Conservation (phyloP, 306 rosid species). For the Urtica urens region DNA sequence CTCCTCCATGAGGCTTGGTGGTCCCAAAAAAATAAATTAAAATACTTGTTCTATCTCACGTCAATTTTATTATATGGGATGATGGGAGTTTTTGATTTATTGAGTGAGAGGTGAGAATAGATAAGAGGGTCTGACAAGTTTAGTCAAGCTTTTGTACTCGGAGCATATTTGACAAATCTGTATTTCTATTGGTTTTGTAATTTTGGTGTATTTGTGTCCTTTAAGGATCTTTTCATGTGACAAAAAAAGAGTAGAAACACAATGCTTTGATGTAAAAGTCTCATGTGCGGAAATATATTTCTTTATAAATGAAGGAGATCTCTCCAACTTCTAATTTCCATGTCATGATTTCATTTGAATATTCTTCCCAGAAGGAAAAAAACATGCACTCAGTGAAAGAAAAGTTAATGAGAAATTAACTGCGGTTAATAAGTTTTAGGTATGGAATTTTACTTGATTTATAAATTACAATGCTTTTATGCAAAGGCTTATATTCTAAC, state of each 20-base stretch:
- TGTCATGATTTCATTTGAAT: constrained; percentile 5
- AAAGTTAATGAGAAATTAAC: neutral
- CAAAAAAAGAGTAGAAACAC: neutral
- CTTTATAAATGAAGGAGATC: neutral
- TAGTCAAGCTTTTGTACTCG: constrained; percentile 1
- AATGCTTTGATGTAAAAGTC: constrained; percentile 3
- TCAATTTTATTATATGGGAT: too few species aligned
- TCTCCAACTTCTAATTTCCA: neutral
- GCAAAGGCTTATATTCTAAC: too few species aligned
- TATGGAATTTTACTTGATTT: too few species aligned
- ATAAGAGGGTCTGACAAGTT: neutral
- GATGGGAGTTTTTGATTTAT: constrained; percentile 2
- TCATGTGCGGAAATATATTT: too few species aligned
- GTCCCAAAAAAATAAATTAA: constrained; percentile 1
- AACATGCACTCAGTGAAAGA: too few species aligned
- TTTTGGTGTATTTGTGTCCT: constrained; percentile 2
- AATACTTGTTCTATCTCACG: too few species aligned
- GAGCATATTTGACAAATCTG: neutral
- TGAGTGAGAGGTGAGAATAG: constrained; percentile 5
- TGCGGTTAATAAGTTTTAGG: too few species aligned
- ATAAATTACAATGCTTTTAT: too few species aligned
- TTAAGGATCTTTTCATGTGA: constrained; percentile 7
- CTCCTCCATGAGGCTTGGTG: neutral
- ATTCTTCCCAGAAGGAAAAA: neutral
- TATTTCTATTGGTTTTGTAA: neutral